These are phyloP conservation scores for Claviceps spartinae DNA, from an alignment of 2,329 filamentous ascomycete genomes.

Conservation along the genomic window DNA sequence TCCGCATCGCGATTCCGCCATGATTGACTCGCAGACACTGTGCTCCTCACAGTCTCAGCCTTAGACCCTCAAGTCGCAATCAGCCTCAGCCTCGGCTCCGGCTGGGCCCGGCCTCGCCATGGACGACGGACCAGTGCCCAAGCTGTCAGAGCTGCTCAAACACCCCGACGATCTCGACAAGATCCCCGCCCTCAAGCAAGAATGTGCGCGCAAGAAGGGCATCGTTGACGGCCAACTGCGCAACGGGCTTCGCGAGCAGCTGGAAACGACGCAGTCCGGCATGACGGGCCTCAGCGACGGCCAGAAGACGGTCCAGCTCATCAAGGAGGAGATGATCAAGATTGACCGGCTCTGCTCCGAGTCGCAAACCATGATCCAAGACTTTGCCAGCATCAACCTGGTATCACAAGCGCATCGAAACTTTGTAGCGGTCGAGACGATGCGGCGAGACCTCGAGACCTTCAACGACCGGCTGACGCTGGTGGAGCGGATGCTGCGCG, in stretches of 20 bases:
- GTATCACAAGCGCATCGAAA: conserved; percentile 93
- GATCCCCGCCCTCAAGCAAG: conserved; percentile 74
- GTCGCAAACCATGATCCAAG: conserved; percentile 91
- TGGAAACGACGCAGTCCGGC: conserved; percentile 86
- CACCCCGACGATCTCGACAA: conserved; percentile 97
- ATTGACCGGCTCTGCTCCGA: conserved; percentile 97
- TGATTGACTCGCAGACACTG: background rate
- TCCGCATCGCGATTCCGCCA: background rate
- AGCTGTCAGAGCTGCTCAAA: conserved; percentile 83
- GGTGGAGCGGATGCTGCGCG: conserved; percentile 64
- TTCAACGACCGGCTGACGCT: conserved; percentile 67
- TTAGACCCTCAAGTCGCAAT: background rate
- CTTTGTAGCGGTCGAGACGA: conserved; percentile 84
- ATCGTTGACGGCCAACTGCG: conserved; percentile 85
- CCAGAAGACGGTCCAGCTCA: conserved; percentile 79
- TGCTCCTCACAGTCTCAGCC: background rate
- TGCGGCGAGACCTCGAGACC: conserved; percentile 79
- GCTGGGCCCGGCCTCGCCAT: conserved; percentile 11
- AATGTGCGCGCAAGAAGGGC: conserved; percentile 88
- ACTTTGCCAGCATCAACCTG: conserved; percentile 85
- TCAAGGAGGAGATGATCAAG: conserved; percentile 97
- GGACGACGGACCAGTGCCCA: conserved; percentile 53
- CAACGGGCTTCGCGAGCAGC: conserved; percentile 76
- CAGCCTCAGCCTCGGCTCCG: background rate
- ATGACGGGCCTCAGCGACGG: conserved; percentile 82